Evolutionary conservation across 2,329 filamentous ascomycete genomes (phyloP).

Genomic region (Orbilia oligospora): DNA sequence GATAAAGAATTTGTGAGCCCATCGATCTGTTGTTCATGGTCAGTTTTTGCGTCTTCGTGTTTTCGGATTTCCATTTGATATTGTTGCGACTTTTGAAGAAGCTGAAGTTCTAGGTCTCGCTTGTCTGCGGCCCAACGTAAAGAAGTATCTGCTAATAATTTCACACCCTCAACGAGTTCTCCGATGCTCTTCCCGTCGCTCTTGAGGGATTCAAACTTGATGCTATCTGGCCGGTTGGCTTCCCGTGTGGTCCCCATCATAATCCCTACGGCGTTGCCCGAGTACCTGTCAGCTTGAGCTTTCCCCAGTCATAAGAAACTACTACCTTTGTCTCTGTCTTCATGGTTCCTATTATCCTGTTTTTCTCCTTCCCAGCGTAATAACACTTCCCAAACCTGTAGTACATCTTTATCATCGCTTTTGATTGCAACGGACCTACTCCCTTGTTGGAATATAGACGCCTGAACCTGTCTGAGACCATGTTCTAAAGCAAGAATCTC

Average conservation of each 20-base stretch:
- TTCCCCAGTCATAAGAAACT: no score
- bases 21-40: slow-evolving; percentile 50
- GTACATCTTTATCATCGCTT: neutral
- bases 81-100: slow-evolving; percentile 29
- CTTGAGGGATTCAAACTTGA: neutral
- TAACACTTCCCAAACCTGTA: slow-evolving; percentile 9
- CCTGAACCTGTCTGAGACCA: slow-evolving; percentile 2
- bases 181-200: neutral
- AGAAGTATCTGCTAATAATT: slow-evolving; percentile 15
- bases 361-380: slow-evolving; percentile 57
- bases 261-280: slow-evolving; percentile 50
- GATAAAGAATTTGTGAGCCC: slow-evolving; percentile 52
- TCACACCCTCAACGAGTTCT: slow-evolving; percentile 22
- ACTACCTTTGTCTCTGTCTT: slow-evolving; percentile 49
- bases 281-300: slow-evolving; percentile 63
- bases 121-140: slow-evolving; percentile 30
- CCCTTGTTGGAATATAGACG: neutral
- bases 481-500: neutral
- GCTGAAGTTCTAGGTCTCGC: slow-evolving; percentile 8
- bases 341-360: slow-evolving; percentile 4
- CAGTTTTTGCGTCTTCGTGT: slow-evolving; percentile 38
- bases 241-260: neutral
- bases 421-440: neutral
- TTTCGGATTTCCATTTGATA: slow-evolving; percentile 37
- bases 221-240: neutral